Conservation (phyloP, 129 eudicot genomes). For the Pittosporum tobira region DNA sequence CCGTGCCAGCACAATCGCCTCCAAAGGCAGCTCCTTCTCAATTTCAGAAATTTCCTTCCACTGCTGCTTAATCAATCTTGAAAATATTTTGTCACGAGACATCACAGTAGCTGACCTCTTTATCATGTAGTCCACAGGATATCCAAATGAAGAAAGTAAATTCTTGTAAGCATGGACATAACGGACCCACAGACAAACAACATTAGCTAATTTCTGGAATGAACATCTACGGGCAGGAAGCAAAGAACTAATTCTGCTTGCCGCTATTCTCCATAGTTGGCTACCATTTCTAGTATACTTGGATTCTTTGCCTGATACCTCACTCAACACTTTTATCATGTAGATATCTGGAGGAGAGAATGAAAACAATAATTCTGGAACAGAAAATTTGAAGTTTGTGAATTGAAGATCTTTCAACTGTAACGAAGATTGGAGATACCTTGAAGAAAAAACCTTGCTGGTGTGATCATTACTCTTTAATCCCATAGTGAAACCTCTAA, state of each 20-base stretch:
- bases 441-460: slow-evolving; percentile 33
- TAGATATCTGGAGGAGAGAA: slow-evolving; percentile 56
- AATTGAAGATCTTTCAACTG: slow-evolving; percentile 49
- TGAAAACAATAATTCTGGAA: slow-evolving; percentile 46
- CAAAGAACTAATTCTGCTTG: slow-evolving; percentile 42
- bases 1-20: slow-evolving; percentile 61
- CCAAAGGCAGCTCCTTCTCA: slow-evolving; percentile 56
- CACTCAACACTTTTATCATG: slow-evolving; percentile 25
- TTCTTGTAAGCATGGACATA: slow-evolving; percentile 51
- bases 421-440: slow-evolving; percentile 32
- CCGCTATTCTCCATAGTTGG: slow-evolving; percentile 74
- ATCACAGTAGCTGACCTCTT: slow-evolving; percentile 32
- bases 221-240: slow-evolving; percentile 41
- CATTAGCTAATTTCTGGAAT: slow-evolving; percentile 32
- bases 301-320: slow-evolving; percentile 28
- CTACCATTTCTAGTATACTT: slow-evolving; percentile 50
- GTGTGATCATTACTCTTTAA: slow-evolving; percentile 36
- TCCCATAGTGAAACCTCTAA: slow-evolving; percentile 31
- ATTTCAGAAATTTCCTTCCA: slow-evolving; percentile 53
- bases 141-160: slow-evolving; percentile 54
- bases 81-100: slow-evolving; percentile 26
- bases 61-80: slow-evolving; percentile 36
- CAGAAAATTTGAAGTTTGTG: slow-evolving; percentile 29
- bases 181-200: slow-evolving; percentile 49
- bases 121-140: slow-evolving; percentile 39